Evolutionary conservation across 805 yeast genomes (phyloP), one percentile per base, ranked within the genome.

Genomic region (Ogataea zsoltii): DNA sequence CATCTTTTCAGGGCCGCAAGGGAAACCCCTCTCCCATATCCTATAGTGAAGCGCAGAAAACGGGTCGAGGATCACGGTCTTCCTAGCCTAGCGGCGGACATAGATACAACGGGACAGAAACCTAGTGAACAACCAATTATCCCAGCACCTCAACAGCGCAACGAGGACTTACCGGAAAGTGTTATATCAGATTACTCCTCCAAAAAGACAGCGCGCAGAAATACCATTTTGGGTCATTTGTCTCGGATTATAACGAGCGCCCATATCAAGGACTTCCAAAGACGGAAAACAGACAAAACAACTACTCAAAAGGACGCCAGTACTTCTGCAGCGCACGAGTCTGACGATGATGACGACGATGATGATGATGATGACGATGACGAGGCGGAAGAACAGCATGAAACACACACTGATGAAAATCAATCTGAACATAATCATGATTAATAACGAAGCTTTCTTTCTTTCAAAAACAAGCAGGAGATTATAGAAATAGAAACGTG

Each of bases 21-120:
- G 46, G 97, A 92, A 49, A 71, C 88, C 9, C 88, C 92, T 2
- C 68, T 92, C 43, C 99, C 99, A 0, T 92, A 89, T 51, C 78
- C 81, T 2, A 62, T 77, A 3, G 72, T 49, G 16, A 45, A 45
- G 14, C 48, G 60, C 18, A 51, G 38, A 33, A 14, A 39, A 37
- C 33, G 25, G 5, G 25, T 9, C 9, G 25, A 21, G 9, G 5
- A n/a, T n/a, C n/a, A n/a, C n/a, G n/a, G n/a, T n/a, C n/a, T n/a
- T n/a, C n/a, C n/a, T n/a, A n/a, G n/a, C n/a, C n/a, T n/a, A n/a
- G n/a, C n/a, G n/a, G n/a, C 25, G 5, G 25, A 21, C 5, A 37
- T 36, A 29, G 25, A 30, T 9, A 46, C 60, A 11, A 6, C 31
- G 31, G 4, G 13, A 28, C 31, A 28, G 11, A 7, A 14, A 6